Evolutionary conservation across 2,329 filamentous ascomycete species (phyloP), one percentile per base, ranked within the genome.

Genomic region (Colletotrichum limetticola): DNA sequence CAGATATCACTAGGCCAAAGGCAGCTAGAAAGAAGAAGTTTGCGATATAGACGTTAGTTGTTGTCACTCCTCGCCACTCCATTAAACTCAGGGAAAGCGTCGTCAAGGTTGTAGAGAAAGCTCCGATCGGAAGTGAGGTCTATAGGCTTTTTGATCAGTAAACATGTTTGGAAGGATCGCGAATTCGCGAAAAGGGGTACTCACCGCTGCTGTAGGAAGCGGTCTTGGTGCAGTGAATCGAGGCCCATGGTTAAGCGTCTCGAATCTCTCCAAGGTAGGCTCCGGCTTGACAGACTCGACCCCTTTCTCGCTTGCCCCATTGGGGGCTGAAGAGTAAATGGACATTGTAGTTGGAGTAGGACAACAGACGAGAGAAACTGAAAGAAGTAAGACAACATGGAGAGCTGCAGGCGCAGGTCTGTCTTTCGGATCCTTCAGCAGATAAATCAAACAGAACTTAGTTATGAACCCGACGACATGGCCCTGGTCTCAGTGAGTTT

Each of bases 31-130:
- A 88, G 80, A 88, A 89, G 79, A 89, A 88, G 73, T 89, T 88
- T 4, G 83, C 88, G 46, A 90, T 83, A 74, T 85, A 89, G 2
- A 87, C 86, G 66, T 88, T 89, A 1, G 82, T 84, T 2, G 82
- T 85, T 0, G 83, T 85, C 0, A 90, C 83, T 9, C 86, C 86
- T 49, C 88, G 82, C 81, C 83, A 89, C 76, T 87, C 87, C 87
- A 90, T 89, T 61, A 90, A 77, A n/a, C 84, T 84, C 1, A 89
- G 78, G 0, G 87, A 88, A 1, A 90, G 79, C 0, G 87, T 89
- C 0, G 86, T 89, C 19, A 90, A 76, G 0, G 88, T 90, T 1
- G 87, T 89, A 0, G 86, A 84, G 74, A 90, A 90, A 3, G 85
- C 87, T 1, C 87, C 87, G 37, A 89, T 85, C 0, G 85, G 85